Conservation (phyloP, 2,329 filamentous ascomycete species). For the Dactylellina parvicollis region DNA sequence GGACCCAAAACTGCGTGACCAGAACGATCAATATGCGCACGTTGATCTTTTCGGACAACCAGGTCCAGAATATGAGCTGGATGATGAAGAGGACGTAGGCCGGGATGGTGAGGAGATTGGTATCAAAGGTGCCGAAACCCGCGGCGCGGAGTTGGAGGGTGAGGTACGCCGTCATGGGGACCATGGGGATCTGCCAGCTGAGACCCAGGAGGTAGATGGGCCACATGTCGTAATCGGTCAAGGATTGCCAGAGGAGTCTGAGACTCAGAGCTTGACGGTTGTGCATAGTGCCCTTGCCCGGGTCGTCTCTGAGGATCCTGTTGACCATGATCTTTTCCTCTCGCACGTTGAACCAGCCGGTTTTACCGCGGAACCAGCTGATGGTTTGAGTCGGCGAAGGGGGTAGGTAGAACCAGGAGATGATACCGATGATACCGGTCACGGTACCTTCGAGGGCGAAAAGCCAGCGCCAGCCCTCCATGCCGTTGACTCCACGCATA, state of each 20-base stretch:
- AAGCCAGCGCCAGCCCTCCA: slow-evolving; percentile 69
- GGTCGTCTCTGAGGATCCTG: slow-evolving; percentile 70
- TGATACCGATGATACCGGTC: slow-evolving; percentile 67
- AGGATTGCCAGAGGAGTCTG: slow-evolving; percentile 65
- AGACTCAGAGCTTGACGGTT: slow-evolving; percentile 69
- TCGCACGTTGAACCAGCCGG: slow-evolving; percentile 73
- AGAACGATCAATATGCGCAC: slow-evolving; percentile 66
- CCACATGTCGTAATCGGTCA: slow-evolving; percentile 72
- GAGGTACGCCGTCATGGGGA: slow-evolving; percentile 67
- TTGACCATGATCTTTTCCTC: slow-evolving; percentile 78
- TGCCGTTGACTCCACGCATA: slow-evolving; percentile 65
- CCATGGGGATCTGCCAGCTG: slow-evolving; percentile 67
- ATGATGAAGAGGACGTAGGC: slow-evolving; percentile 66
- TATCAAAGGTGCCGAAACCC: slow-evolving; percentile 70
- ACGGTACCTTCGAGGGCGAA: slow-evolving; percentile 65
- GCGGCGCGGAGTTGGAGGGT: slow-evolving; percentile 69
- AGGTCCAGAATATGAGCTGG: slow-evolving; percentile 66
- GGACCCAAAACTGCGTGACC: slow-evolving; percentile 69
- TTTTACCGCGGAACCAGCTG: slow-evolving; percentile 69
- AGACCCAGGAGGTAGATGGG: slow-evolving; percentile 68
- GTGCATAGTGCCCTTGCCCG: slow-evolving; percentile 70
- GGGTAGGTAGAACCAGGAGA: slow-evolving; percentile 71
- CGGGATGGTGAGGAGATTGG: slow-evolving; percentile 73
- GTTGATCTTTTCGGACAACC: slow-evolving; percentile 65
- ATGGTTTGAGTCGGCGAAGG: slow-evolving; percentile 73